These are phyloP conservation scores for Neoboletus brunneissimus DNA, from an alignment of 768 basidiomycete genomes.

Conservation along the genomic window DNA sequence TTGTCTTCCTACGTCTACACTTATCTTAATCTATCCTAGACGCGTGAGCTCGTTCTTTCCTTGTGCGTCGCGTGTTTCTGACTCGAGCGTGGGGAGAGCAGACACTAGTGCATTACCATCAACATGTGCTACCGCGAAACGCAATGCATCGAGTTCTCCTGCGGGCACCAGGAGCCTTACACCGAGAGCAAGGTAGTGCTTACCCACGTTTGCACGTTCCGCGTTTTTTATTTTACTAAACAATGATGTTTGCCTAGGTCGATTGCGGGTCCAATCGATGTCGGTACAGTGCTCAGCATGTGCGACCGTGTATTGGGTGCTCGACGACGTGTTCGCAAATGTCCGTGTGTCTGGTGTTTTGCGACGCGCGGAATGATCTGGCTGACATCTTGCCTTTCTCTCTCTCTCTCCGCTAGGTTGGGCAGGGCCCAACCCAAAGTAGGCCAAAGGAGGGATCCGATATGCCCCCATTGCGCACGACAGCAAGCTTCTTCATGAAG, in stretches of 20 bases:
- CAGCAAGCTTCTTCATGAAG: slow-evolving; percentile 10
- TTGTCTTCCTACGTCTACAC: slow-evolving; percentile 1
- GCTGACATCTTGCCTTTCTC: slow-evolving; percentile 12
- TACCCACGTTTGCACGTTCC: slow-evolving; percentile 25
- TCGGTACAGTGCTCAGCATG: slow-evolving; percentile 43
- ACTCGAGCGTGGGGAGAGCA: slow-evolving; percentile 4
- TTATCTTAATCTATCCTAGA: slow-evolving; percentile 24
- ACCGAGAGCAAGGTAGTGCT: slow-evolving; percentile 30
- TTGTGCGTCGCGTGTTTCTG: slow-evolving; percentile 6
- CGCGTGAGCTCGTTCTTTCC: slow-evolving; percentile 12
- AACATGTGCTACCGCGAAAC: slow-evolving; percentile 46
- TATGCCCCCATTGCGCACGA: slow-evolving; percentile 23
- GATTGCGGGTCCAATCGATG: slow-evolving; percentile 42
- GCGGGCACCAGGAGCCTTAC: slow-evolving; percentile 36
- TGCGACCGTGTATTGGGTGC: slow-evolving; percentile 35
- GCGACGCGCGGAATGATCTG: not conserved
- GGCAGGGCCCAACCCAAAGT: slow-evolving; percentile 21
- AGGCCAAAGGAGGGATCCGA: slow-evolving; percentile 13
- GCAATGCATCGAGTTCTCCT: slow-evolving; percentile 36
- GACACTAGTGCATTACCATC: slow-evolving; percentile 8
- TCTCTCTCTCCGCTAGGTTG: slow-evolving; percentile 15
- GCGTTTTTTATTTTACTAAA: slow-evolving; percentile 7
- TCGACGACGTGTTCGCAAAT: slow-evolving; percentile 39
- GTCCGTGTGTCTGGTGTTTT: slow-evolving; percentile 25
- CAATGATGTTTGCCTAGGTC: slow-evolving; percentile 30